These are phyloP conservation scores for Penicillium maclennaniae DNA, from an alignment of 495 filamentous ascomycete genomes.

Conservation along the genomic window DNA sequence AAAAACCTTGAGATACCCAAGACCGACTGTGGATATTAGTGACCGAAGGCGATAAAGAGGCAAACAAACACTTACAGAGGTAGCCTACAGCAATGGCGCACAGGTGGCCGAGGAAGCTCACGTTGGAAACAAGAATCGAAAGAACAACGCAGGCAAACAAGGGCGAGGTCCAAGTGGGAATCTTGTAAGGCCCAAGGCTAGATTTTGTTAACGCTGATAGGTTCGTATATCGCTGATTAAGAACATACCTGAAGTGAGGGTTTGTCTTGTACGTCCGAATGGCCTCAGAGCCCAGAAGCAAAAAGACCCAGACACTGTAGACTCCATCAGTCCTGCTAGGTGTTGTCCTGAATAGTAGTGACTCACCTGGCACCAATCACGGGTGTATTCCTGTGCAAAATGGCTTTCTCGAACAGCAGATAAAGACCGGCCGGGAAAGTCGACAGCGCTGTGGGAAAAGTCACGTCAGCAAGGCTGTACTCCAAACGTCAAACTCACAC, in stretches of 20 bases:
- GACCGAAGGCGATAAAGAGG: background rate
- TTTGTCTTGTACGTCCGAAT: constrained; percentile 73
- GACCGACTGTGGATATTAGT: constrained; percentile 54
- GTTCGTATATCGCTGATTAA: background rate
- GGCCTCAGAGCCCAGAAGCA: constrained; percentile 77
- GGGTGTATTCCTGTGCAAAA: constrained; percentile 60
- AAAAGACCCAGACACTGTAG: constrained; percentile 81
- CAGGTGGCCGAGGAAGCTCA: constrained; percentile 81
- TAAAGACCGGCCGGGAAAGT: constrained; percentile 75
- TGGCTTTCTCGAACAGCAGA: constrained; percentile 61
- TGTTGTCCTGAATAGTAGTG: background rate
- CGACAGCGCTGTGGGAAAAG: constrained; percentile 59
- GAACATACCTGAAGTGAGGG: constrained; percentile 62
- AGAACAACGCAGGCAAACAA: constrained; percentile 65
- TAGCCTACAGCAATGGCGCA: constrained; percentile 80
- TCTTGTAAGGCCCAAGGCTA: constrained; percentile 58
- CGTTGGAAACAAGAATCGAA: constrained; percentile 70
- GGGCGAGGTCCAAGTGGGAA: constrained; percentile 93
- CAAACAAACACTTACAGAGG: constrained; percentile 56
- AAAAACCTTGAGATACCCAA: constrained; percentile 80
- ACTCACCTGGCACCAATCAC: constrained; percentile 80
- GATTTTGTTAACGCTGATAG: constrained; percentile 5
- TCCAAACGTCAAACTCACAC: background rate
- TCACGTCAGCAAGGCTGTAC: background rate
- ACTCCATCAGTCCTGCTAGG: constrained; percentile 8